phyloP scores from a whole-genome alignment of 208 protist species.

The Trichomonas vaginalis region DNA sequence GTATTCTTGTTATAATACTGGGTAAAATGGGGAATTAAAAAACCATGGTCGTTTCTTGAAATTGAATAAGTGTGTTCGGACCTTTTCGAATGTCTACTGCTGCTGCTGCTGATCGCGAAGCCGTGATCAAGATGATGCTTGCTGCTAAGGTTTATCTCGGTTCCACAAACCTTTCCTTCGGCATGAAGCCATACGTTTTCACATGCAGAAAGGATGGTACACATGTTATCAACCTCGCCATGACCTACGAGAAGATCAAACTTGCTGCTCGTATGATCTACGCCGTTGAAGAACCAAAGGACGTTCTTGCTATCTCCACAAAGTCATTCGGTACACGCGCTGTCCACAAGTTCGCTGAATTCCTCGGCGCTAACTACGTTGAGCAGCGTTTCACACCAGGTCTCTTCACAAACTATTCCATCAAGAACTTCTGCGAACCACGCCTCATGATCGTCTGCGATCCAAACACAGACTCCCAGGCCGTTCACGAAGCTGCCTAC shows the following conservation, averaged over 20 bases:
- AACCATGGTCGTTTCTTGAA: too few species aligned
- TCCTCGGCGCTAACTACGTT: constrained; percentile 67
- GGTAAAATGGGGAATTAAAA: too few species aligned
- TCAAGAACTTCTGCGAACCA: constrained; percentile 91
- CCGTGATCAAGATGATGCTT: neutral
- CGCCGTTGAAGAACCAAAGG: constrained; percentile 87
- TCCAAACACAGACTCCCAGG: constrained; percentile 79
- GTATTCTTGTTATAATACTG: too few species aligned
- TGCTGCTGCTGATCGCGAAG: neutral
- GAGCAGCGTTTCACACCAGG: constrained; percentile 84
- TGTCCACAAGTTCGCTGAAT: constrained; percentile 81
- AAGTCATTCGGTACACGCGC: constrained; percentile 40
- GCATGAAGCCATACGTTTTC: constrained; percentile 8
- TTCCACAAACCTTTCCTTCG: neutral
- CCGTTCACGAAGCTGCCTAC: constrained; percentile 81
- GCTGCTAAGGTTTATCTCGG: neutral
- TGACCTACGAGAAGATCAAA: constrained; percentile 95
- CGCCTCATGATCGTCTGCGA: constrained; percentile 89
- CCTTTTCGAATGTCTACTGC: neutral
- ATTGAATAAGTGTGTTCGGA: neutral
- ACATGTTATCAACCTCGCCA: constrained; percentile 88
- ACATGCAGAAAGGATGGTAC: constrained; percentile 41
- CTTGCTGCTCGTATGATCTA: constrained; percentile 90
- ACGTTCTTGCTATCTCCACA: constrained; percentile 81
- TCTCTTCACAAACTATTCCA: constrained; percentile 83